These are phyloP conservation scores for Barnettozyma botsteinii DNA, from an alignment of 805 yeast genomes.

Conservation along the genomic window DNA sequence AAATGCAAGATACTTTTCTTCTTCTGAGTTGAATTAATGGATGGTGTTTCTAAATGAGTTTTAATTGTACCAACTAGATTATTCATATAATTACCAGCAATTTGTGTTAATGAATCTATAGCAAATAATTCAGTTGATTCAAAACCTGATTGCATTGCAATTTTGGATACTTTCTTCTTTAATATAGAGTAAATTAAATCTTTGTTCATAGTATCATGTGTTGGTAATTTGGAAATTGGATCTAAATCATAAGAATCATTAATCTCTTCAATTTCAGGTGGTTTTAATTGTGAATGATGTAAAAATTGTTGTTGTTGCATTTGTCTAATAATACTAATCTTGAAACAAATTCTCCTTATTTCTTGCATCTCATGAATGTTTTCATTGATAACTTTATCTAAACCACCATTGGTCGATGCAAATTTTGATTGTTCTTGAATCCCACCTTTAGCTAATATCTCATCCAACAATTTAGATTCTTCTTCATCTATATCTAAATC, in stretches of 20 bases:
- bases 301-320: slow-evolving; percentile 80
- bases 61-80: slow-evolving; percentile 70
- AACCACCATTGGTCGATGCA: slow-evolving; percentile 44
- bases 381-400: slow-evolving; percentile 51
- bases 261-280: slow-evolving; percentile 59
- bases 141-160: slow-evolving; percentile 89
- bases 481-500: slow-evolving; percentile 39
- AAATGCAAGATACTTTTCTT: slow-evolving; percentile 48
- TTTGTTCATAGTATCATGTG: slow-evolving; percentile 57
- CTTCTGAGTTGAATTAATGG: slow-evolving; percentile 28
- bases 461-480: slow-evolving; percentile 40
- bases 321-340: slow-evolving; percentile 79
- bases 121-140: slow-evolving; percentile 79
- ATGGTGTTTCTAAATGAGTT: slow-evolving; percentile 59
- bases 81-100: slow-evolving; percentile 75
- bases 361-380: slow-evolving; percentile 82
- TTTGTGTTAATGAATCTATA: slow-evolving; percentile 68
- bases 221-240: slow-evolving; percentile 66
- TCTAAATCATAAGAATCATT: slow-evolving; percentile 69
- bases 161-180: slow-evolving; percentile 63
- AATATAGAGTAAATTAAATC: slow-evolving; percentile 61
- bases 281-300: slow-evolving; percentile 66
- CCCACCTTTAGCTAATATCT: slow-evolving; percentile 31
- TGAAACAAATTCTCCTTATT: slow-evolving; percentile 80
- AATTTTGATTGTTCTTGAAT: slow-evolving; percentile 34